Evolutionary conservation across 805 yeast species (phyloP).

Genomic region (Wickerhamomyces queroliae): DNA sequence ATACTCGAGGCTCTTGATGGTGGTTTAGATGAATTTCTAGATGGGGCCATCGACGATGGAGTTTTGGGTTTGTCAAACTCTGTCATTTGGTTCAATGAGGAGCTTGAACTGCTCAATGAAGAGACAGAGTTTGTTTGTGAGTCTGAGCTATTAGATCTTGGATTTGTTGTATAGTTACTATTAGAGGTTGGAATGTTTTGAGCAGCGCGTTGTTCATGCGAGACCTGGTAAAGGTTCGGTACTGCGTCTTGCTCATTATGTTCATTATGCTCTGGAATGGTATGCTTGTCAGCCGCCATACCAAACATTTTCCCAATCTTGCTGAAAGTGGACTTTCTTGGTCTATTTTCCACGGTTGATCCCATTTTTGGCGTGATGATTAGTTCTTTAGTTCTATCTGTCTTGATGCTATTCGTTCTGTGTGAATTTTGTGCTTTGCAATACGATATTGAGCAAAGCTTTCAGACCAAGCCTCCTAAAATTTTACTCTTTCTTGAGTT

Average conservation of each 20-base stretch:
- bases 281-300: slow-evolving; percentile 5
- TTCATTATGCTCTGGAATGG: not conserved
- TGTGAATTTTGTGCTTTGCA: not conserved
- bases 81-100: slow-evolving; percentile 1
- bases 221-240: not conserved
- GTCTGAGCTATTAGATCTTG: slow-evolving; percentile 1
- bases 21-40: slow-evolving; percentile 3
- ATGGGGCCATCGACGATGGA: not conserved
- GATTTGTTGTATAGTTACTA: not conserved
- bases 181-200: not conserved
- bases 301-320: slow-evolving; percentile 25
- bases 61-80: not conserved
- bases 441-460: too few relatives aligned
- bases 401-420: not conserved
- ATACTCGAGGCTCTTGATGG: slow-evolving; percentile 14
- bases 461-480: too few relatives aligned
- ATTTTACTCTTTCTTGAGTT: too few relatives aligned
- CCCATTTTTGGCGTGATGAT: too few relatives aligned
- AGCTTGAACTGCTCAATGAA: slow-evolving; percentile 1
- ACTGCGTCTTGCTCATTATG: not conserved
- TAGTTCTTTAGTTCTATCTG: not conserved
- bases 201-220: not conserved
- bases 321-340: slow-evolving; percentile 23
- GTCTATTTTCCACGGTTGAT: slow-evolving; percentile 13
- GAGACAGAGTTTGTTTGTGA: not conserved